Conservation (phyloP, 345 rosid genomes). For the Rhizophora mangle region DNA sequence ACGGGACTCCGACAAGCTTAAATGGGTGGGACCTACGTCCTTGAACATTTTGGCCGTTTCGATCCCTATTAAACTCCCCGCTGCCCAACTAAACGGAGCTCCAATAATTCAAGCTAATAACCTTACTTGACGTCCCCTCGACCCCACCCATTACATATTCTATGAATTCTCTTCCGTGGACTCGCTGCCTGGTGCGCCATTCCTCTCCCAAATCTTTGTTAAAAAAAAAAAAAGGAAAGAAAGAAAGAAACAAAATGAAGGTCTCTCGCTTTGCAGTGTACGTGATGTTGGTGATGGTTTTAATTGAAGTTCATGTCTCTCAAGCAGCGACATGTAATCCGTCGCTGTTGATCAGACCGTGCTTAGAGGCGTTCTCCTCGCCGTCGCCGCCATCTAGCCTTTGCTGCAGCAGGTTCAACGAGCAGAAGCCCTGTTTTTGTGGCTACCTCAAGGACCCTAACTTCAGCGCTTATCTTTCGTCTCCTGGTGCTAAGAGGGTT, state of each 20-base stretch:
- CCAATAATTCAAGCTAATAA: no score
- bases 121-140: no score
- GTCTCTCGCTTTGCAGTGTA: neutral
- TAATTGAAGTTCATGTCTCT: slow-evolving; percentile 12
- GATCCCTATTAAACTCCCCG: no score
- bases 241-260: slow-evolving; percentile 2
- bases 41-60: no score
- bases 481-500: slow-evolving; percentile 48
- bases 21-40: no score
- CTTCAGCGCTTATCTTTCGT: slow-evolving; percentile 34
- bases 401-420: slow-evolving; percentile 58
- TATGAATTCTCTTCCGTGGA: neutral
- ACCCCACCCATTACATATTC: neutral
- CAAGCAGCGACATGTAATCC: slow-evolving; percentile 51
- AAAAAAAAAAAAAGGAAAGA: no score
- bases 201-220: neutral
- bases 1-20: no score
- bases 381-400: slow-evolving; percentile 32
- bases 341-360: slow-evolving; percentile 44
- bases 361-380: slow-evolving; percentile 34
- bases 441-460: slow-evolving; percentile 48
- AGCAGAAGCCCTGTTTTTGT: slow-evolving; percentile 65
- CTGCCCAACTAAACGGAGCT: no score
- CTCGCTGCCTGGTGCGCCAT: neutral
- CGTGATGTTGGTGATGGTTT: slow-evolving; percentile 8